Conservation (phyloP, 306 rosid species). For the Begonia loranthoides region DNA sequence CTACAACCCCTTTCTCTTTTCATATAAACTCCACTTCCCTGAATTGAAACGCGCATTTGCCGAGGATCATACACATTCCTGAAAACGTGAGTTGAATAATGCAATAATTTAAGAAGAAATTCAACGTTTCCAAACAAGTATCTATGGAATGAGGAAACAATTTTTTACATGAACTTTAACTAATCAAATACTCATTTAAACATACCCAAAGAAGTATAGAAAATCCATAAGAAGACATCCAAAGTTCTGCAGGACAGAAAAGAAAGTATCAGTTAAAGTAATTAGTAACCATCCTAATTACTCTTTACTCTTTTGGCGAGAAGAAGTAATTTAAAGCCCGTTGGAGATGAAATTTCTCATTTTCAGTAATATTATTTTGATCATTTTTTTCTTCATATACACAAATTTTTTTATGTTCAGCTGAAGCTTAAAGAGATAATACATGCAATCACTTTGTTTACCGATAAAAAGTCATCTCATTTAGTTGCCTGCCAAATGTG, state of each 20-base stretch:
- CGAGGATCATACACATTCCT: slow-evolving; percentile 97
- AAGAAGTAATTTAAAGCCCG: too few species aligned
- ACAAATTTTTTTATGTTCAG: too few species aligned
- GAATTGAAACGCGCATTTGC: slow-evolving; percentile 87
- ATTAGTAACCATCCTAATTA: background rate
- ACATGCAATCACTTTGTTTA: too few species aligned
- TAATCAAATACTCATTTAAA: background rate
- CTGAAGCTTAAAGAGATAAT: too few species aligned
- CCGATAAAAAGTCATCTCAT: too few species aligned
- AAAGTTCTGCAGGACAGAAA: slow-evolving; percentile 48
- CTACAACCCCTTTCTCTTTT: slow-evolving; percentile 96
- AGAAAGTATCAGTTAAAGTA: slow-evolving; percentile 1
- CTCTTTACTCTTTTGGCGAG: background rate
- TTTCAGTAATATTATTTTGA: too few species aligned
- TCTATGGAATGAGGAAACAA: background rate
- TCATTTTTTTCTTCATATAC: too few species aligned
- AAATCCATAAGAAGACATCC: slow-evolving; percentile 90
- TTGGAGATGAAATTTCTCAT: too few species aligned
- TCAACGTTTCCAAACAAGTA: background rate
- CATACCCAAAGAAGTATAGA: slow-evolving; percentile 94
- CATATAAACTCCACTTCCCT: slow-evolving; percentile 90
- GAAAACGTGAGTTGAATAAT: slow-evolving; percentile 11
- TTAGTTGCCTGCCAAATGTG: too few species aligned
- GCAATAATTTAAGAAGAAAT: background rate
- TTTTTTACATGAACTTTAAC: background rate